These are phyloP conservation scores for Zizania latifolia DNA, from an alignment of 176 grass and related monocot genomes.

Conservation along the genomic window DNA sequence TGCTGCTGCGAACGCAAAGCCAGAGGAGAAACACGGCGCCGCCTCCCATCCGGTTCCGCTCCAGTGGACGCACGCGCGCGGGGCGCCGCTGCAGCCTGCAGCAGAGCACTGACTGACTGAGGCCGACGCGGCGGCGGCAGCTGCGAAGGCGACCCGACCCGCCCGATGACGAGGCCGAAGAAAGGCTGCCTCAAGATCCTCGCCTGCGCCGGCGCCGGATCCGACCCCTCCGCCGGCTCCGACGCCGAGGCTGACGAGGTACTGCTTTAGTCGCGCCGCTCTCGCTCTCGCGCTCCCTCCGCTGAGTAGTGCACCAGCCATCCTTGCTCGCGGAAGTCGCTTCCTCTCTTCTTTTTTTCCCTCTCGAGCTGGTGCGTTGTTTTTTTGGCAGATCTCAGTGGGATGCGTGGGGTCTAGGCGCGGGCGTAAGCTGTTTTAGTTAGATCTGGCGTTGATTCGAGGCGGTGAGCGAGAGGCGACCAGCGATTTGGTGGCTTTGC, in stretches of 20 bases:
- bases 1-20: background rate
- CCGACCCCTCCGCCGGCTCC: slow-evolving; percentile 37
- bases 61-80: slow-evolving; percentile 27
- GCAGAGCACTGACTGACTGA: slow-evolving; percentile 15
- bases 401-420: background rate
- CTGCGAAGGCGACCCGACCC: background rate
- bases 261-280: background rate
- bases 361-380: slow-evolving; percentile 5
- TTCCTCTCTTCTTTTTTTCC: background rate
- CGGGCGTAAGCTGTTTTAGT: background rate
- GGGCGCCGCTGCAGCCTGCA: background rate
- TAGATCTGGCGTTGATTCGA: slow-evolving; percentile 33
- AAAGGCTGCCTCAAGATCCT: slow-evolving; percentile 78
- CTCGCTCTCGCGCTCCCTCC: background rate
- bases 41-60: slow-evolving; percentile 20
- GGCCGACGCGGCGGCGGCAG: background rate
- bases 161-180: slow-evolving; percentile 45
- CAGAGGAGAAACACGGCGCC: slow-evolving; percentile 8
- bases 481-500: background rate
- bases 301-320: too few relatives aligned
- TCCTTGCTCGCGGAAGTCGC: background rate
- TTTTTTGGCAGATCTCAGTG: slow-evolving; percentile 27
- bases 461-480: background rate
- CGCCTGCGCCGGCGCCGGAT: slow-evolving; percentile 46
- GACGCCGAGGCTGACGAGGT: slow-evolving; percentile 55